A percentile compares a stretch with the other conserved stretches of the same genome.
Evolutionary conservation across 192 early-diverging fungal species (phyloP).

Genomic region (Linnemannia hyalina): DNA sequence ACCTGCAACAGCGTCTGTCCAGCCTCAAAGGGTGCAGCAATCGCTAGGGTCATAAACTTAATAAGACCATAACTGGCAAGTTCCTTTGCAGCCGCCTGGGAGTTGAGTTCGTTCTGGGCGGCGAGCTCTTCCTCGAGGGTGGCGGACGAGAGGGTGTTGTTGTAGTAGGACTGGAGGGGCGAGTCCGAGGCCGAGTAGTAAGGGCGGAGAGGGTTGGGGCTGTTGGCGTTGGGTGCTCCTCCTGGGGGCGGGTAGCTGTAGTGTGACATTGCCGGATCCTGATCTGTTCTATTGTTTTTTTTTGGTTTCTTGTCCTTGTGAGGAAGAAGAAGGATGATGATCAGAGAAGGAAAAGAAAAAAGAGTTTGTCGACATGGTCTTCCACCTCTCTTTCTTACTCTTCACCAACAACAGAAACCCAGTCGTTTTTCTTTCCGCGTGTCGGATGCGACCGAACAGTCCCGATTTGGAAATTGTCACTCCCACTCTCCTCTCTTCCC

Average conservation of each 20-base stretch:
- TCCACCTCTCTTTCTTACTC: background rate
- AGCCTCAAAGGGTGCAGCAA: slow-evolving; percentile 76
- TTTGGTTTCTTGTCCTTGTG: background rate
- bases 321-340: background rate
- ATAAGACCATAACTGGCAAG: slow-evolving; percentile 73
- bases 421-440: background rate
- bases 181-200: slow-evolving; percentile 52
- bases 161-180: slow-evolving; percentile 51
- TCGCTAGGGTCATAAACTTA: slow-evolving; percentile 72
- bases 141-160: slow-evolving; percentile 43
- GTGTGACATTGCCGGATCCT: slow-evolving; percentile 25
- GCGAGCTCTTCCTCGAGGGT: slow-evolving; percentile 47
- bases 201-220: slow-evolving; percentile 44
- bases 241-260: slow-evolving; percentile 50
- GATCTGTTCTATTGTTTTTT: background rate
- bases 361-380: background rate
- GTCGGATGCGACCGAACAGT: background rate
- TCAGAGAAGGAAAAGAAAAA: background rate
- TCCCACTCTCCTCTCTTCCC: background rate
- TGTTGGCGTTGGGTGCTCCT: slow-evolving; percentile 44
- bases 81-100: slow-evolving; percentile 69
- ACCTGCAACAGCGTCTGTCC: slow-evolving; percentile 84
- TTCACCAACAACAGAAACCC: background rate
- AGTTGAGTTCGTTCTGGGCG: slow-evolving; percentile 51
- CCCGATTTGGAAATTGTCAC: slow-evolving; percentile 21